Evolutionary conservation across 176 grass and related monocot genomes (phyloP), one percentile per base, ranked within the genome.

Genomic region (Musa troglodytarum): DNA sequence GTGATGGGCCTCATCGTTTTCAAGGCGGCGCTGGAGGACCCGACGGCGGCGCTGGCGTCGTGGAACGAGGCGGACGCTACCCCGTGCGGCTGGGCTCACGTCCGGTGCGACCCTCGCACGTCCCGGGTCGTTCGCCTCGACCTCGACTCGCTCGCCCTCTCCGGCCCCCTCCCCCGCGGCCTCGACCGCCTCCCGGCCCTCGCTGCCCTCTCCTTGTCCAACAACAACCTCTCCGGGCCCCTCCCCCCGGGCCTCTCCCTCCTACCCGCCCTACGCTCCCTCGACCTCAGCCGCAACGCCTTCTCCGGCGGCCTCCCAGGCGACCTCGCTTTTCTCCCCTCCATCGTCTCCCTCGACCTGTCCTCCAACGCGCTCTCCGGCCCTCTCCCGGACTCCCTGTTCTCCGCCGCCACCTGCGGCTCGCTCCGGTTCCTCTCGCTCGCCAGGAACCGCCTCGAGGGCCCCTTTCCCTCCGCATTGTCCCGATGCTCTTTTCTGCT

Each of bases 61-160:
- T 99, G 95, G 95, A 82, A 83, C 14, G 95, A 92, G 84, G 79
- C 88, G 0, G 95, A 99, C 83, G 82, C 86, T 0, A 87, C 86
- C 9, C 88, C 95, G 1, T 99, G 95, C 85, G 80, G 71, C 1
- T 99, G 95, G 93, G 74, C 81, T 13, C 77, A 85, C 83, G 86
- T 99, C 1, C 82, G 89, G 81, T 99, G 95, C 77, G 90, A 99
- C 82, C 82, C 88, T 50, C 81, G 88, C 28, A 99, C 95, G 24
- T 87, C 88, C 16, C 88, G 86, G 43, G 95, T 94, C 22, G 80
- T 94, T 72, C 91, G 86, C 16, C 82, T 99, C 17, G 58, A 58
- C 0, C 88, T 99, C 29, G 78, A 82, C 53, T 87, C 80, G 3
- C 95, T 94, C 49, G 69, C 62, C 10, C 95, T 99, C 52, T 99